Conservation (phyloP, 2,329 filamentous ascomycete genomes). For the Magnaporthiopsis incrustans region DNA sequence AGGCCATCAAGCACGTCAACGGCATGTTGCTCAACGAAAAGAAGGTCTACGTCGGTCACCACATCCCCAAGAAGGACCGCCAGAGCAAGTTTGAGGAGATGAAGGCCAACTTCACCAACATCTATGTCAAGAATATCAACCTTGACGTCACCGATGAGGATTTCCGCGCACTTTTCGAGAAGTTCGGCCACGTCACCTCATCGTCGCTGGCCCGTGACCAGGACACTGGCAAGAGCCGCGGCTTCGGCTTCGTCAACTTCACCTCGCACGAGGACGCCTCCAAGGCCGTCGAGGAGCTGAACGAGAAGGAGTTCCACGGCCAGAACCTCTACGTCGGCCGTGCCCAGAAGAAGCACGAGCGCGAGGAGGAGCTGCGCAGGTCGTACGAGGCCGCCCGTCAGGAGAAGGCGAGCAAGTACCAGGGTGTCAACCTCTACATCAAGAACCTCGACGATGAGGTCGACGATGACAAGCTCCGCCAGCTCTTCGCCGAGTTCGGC, state of each 20-base stretch:
- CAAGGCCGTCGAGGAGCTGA: constrained; percentile 83
- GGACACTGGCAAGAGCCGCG: constrained; percentile 82
- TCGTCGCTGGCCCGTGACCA: constrained; percentile 83
- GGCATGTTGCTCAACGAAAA: constrained; percentile 99
- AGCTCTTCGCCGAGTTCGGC: constrained; percentile 85
- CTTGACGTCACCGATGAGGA: constrained; percentile 81
- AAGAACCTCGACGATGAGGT: constrained; percentile 98
- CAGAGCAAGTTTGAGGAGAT: constrained; percentile 99
- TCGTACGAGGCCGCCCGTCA: constrained; percentile 96
- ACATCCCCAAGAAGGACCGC: constrained; percentile 99
- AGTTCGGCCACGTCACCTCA: constrained; percentile 89
- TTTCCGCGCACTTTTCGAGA: constrained; percentile 88
- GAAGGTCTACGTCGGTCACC: constrained; percentile 98
- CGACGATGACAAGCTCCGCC: constrained; percentile 94
- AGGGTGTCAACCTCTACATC: constrained; percentile 98
- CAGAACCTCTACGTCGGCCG: constrained; percentile 97
- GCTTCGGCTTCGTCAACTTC: constrained; percentile 95
- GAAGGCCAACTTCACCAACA: constrained; percentile 99
- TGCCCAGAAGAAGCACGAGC: constrained; percentile 99
- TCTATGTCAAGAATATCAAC: constrained; percentile 98
- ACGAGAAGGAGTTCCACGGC: constrained; percentile 84
- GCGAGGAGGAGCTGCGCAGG: constrained; percentile 97
- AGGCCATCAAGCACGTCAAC: constrained; percentile 99
- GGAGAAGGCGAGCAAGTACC: constrained; percentile 99
- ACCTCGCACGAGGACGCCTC: constrained; percentile 80